Percentiles rank a stretch among this genome's conserved stretches.
These are phyloP conservation scores for Murraya paniculata DNA, from an alignment of 345 rosid genomes.

Conservation along the genomic window DNA sequence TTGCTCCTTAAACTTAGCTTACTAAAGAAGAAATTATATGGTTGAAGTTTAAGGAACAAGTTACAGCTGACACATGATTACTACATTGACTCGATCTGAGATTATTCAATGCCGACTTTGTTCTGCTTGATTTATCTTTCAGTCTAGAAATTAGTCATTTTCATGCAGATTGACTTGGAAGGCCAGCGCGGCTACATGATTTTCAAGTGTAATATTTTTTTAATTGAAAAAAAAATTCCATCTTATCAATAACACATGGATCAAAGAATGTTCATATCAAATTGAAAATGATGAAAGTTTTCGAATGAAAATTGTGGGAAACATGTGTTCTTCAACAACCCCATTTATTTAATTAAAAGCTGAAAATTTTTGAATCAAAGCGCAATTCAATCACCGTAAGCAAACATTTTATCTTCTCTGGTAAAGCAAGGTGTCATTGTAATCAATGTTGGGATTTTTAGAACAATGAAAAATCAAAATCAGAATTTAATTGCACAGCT, in stretches of 20 bases:
- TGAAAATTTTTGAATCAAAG: neutral
- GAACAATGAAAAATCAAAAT: neutral
- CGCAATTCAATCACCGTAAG: neutral
- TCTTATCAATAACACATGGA: neutral
- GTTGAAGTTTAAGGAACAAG: neutral
- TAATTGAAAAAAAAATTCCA: too few species aligned
- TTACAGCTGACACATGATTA: neutral
- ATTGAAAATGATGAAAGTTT: neutral
- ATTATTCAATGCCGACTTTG: neutral
- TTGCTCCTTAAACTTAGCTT: neutral
- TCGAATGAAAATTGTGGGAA: constrained; percentile 10
- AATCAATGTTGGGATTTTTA: neutral
- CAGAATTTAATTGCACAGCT: neutral
- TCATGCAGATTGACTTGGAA: constrained; percentile 20
- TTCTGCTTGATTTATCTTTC: neutral
- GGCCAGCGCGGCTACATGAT: neutral
- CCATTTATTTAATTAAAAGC: neutral
- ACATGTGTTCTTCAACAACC: neutral
- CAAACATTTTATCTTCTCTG: neutral
- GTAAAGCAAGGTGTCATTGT: neutral
- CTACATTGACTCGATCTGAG: neutral
- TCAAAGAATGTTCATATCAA: constrained; percentile 10
- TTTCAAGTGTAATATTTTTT: neutral
- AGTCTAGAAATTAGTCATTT: neutral
- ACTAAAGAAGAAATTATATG: neutral